Percentiles rank a stretch among this genome's conserved stretches.
Evolutionary conservation across 176 grass and related monocot genomes (phyloP).

Genomic region (Musa beccarii): DNA sequence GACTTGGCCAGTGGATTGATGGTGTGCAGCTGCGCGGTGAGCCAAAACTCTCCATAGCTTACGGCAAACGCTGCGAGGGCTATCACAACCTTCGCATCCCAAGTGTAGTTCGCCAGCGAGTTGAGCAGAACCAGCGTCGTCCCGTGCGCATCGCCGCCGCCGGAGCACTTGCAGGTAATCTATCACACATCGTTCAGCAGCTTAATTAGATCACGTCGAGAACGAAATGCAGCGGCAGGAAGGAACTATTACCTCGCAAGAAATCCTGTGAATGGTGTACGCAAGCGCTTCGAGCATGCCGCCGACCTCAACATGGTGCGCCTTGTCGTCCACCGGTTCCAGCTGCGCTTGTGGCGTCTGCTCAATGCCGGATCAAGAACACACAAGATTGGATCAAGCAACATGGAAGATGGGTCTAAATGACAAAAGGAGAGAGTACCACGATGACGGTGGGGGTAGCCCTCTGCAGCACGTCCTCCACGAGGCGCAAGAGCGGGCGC

Average conservation of each 20-base stretch:
- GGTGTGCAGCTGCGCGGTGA: constrained; percentile 31
- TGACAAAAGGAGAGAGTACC: constrained; percentile 1
- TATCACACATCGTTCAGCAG: neutral
- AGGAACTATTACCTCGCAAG: constrained; percentile 28
- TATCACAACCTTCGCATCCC: constrained; percentile 39
- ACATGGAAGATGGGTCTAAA: neutral
- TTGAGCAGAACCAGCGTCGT: constrained; percentile 28
- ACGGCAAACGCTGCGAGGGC: constrained; percentile 33
- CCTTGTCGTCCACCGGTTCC: constrained; percentile 27
- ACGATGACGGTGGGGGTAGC: constrained; percentile 22
- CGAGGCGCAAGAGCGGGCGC: constrained; percentile 25
- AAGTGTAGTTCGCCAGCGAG: constrained; percentile 24
- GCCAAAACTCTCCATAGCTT: constrained; percentile 39
- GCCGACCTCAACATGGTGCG: constrained; percentile 12
- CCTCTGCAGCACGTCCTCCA: constrained; percentile 29
- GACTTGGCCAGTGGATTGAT: constrained; percentile 32
- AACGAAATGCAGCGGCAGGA: neutral
- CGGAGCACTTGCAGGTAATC: constrained; percentile 34
- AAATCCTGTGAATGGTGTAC: constrained; percentile 36
- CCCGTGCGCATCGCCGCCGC: constrained; percentile 27
- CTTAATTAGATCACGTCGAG: neutral
- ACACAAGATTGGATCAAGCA: neutral
- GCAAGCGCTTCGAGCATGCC: constrained; percentile 31
- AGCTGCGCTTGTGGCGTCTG: constrained; percentile 16
- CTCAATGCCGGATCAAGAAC: constrained; percentile 1